A percentile compares a stretch with the other conserved stretches of the same genome.
Evolutionary conservation across 1,284 basidiomycete species (phyloP).

Genomic region (Inonotus hispidus): DNA sequence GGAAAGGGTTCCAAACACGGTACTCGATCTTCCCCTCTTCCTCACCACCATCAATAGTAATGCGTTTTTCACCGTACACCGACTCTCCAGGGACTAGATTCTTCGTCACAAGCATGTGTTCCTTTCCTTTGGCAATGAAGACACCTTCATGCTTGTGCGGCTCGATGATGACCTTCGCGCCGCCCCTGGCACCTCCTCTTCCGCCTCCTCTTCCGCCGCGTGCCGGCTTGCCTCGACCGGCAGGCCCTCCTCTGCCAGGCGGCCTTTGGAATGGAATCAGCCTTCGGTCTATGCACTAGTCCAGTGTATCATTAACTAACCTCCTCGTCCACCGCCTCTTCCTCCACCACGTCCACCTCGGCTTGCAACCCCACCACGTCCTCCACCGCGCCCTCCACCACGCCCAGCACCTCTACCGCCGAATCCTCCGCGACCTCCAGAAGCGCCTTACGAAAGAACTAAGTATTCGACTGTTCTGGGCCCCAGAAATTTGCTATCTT

Average conservation of each 20-base stretch:
- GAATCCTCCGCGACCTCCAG: constrained; percentile 39
- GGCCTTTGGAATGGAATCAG: constrained; percentile 19
- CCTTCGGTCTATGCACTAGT: background rate
- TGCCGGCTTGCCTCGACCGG: constrained; percentile 29
- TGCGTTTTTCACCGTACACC: constrained; percentile 98
- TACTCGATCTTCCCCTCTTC: constrained; percentile 93
- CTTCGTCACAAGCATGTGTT: constrained; percentile 95
- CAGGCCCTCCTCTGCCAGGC: constrained; percentile 35
- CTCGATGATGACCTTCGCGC: constrained; percentile 86
- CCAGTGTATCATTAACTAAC: constrained; percentile 18
- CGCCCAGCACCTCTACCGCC: constrained; percentile 23
- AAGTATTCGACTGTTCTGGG: background rate
- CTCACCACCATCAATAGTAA: constrained; percentile 72
- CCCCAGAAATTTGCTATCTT: constrained; percentile 3
- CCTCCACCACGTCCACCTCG: constrained; percentile 30
- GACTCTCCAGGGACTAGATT: constrained; percentile 97
- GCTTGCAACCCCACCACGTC: constrained; percentile 29
- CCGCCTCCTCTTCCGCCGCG: constrained; percentile 48
- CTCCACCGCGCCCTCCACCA: constrained; percentile 26
- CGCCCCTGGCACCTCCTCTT: constrained; percentile 67
- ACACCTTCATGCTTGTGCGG: constrained; percentile 94
- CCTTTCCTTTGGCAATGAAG: constrained; percentile 94
- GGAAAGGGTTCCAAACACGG: constrained; percentile 99
- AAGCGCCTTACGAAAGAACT: constrained; percentile 33
- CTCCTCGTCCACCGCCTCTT: constrained; percentile 21